Percentiles rank a stretch among this genome's conserved stretches.
Evolutionary conservation across 1,284 basidiomycete genomes (phyloP).

Genomic region (Cryptococcus sp.): DNA sequence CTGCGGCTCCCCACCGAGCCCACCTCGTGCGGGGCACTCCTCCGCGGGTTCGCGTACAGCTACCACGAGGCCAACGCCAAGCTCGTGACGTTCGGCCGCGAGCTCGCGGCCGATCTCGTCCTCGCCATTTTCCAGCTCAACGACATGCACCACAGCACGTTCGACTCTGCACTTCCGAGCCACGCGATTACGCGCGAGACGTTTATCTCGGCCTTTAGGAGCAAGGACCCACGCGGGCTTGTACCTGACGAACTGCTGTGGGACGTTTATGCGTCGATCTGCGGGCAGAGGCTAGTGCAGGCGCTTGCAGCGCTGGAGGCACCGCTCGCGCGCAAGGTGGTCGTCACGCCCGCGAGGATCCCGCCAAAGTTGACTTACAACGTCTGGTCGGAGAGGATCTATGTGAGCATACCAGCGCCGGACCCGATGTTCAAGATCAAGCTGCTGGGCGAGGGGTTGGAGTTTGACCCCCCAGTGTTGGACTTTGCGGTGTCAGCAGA

Average conservation of each 20-base stretch:
- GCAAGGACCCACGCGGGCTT: conserved; percentile 64
- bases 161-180: conserved; percentile 60
- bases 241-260: conserved; percentile 70
- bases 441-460: conserved; percentile 76
- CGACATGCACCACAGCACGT: conserved; percentile 45
- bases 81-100: conserved; percentile 70
- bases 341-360: conserved; percentile 64
- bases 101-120: conserved; percentile 72
- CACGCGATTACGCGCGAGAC: conserved; percentile 66
- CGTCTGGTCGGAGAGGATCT: conserved; percentile 76
- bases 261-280: conserved; percentile 72
- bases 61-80: conserved; percentile 88
- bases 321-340: conserved; percentile 50
- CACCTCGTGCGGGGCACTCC: conserved; percentile 63
- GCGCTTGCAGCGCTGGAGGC: conserved; percentile 56
- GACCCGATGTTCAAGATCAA: conserved; percentile 76
- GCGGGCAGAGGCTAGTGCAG: conserved; percentile 67
- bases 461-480: conserved; percentile 77
- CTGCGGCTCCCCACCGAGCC: conserved; percentile 65
- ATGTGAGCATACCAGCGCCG: conserved; percentile 72
- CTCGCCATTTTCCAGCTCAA: conserved; percentile 71
- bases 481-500: conserved; percentile 70
- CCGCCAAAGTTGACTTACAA: conserved; percentile 77
- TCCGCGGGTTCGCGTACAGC: conserved; percentile 69
- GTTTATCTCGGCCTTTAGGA: conserved; percentile 73